Evolutionary conservation across 2,329 filamentous ascomycete species (phyloP), one percentile per base, ranked within the genome.

Genomic region (Aspergillus hortae): DNA sequence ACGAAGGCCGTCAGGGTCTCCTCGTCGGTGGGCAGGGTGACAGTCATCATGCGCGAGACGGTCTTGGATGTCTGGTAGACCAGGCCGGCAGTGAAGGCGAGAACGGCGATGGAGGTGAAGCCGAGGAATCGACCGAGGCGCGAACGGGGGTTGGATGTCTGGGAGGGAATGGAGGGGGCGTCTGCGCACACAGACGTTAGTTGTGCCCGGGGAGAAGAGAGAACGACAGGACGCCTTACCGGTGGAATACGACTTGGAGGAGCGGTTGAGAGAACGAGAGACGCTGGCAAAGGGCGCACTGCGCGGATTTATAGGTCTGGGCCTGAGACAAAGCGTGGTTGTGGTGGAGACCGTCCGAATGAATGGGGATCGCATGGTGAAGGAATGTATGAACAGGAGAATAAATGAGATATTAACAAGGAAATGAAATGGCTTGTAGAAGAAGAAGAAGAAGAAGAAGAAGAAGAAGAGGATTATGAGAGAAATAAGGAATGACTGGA

Each of bases 1-100:
- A 72, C 71, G 76, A 84, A 96, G 58, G 87, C 76, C 4, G 71
- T 68, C 55, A 94, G 80, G 19, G 88, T 88, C 61, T 95, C 89
- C 63, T 82, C 84, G 72, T 95, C 88, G 27, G 82, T 81, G 58
- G 81, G 80, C 3, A 73, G 60, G n/a, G 61, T 51, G 44, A 58
- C 60, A n/a, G 67, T 58, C 68, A 74, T 73, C 52, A 72, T 63
- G 52, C 57, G 52, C 23, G 63, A 61, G 19, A 61, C 54, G 47
- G 64, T 60, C 46, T 60, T 50, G 25, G 54, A 44, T 12, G 65
- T 64, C 48, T 65, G 62, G 51, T 65, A 65, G 5, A 56, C 44
- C 19, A 67, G 46, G 19, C 71, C 71, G 30, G 64, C 52, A 27
- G 61, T 44, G 51, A 70, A 72, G 19, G 70, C 63, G 48, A 71